phyloP scores from a whole-genome alignment of 2,329 filamentous ascomycete species.

The Hypoxylon sp. region DNA sequence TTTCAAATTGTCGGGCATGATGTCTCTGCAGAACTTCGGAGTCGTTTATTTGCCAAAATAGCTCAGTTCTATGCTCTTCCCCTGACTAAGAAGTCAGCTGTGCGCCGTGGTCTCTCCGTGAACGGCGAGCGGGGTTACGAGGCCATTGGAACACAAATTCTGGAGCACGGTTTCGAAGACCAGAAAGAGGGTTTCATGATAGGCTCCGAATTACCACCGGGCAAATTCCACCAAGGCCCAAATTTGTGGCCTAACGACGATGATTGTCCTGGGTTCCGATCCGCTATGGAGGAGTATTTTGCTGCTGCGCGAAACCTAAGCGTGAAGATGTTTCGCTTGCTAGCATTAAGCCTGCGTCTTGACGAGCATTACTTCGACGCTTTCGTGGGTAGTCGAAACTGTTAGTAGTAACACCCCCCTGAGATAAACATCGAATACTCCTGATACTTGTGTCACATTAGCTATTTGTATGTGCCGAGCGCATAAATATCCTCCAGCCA shows the following conservation, averaged over 20 bases:
- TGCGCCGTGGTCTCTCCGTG: slow-evolving; percentile 45
- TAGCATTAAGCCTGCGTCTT: slow-evolving; percentile 47
- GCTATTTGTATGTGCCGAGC: slow-evolving; percentile 47
- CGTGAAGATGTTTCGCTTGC: slow-evolving; percentile 47
- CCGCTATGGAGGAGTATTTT: slow-evolving; percentile 51
- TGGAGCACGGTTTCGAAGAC: slow-evolving; percentile 50
- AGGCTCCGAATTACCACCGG: slow-evolving; percentile 47
- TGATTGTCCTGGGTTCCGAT: slow-evolving; percentile 48
- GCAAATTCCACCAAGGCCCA: slow-evolving; percentile 48
- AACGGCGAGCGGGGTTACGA: slow-evolving; percentile 52
- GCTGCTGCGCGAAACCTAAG: slow-evolving; percentile 44
- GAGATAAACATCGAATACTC: not conserved
- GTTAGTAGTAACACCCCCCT: slow-evolving; percentile 31
- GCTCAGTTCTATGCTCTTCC: slow-evolving; percentile 55
- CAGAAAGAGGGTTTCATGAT: slow-evolving; percentile 56
- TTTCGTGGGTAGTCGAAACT: slow-evolving; percentile 46
- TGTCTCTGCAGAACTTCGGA: slow-evolving; percentile 49
- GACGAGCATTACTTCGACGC: slow-evolving; percentile 47
- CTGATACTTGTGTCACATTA: slow-evolving; percentile 20
- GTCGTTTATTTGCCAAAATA: slow-evolving; percentile 48
- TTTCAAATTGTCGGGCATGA: slow-evolving; percentile 57
- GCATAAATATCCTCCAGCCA: slow-evolving; percentile 46
- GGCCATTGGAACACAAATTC: slow-evolving; percentile 45
- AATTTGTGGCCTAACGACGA: slow-evolving; percentile 54
- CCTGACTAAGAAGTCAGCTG: slow-evolving; percentile 46